These are phyloP conservation scores for Aureobasidium pullulans DNA, from an alignment of 2,329 filamentous ascomycete species.

Conservation along the genomic window DNA sequence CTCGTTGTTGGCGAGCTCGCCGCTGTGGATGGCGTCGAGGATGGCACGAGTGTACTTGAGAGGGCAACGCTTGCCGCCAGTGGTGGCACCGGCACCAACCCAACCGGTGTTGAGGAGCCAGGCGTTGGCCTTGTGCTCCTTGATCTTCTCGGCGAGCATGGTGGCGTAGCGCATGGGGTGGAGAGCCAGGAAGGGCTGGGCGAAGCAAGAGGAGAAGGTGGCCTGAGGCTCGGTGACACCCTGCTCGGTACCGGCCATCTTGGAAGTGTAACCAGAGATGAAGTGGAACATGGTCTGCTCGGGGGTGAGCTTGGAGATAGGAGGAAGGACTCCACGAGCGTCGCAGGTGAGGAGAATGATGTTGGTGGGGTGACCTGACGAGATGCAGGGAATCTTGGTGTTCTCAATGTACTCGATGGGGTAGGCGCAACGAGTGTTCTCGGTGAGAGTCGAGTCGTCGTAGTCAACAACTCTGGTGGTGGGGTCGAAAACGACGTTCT, in stretches of 20 bases:
- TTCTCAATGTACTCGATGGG: constrained; percentile 98
- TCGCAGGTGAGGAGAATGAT: constrained; percentile 98
- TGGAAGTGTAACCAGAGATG: constrained; percentile 98
- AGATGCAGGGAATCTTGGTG: constrained; percentile 96
- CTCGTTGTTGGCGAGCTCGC: constrained; percentile 84
- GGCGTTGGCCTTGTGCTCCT: constrained; percentile 87
- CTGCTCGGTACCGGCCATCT: constrained; percentile 99
- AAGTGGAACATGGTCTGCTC: constrained; percentile 99
- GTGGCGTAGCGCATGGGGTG: constrained; percentile 98
- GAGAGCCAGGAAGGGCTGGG: constrained; percentile 95
- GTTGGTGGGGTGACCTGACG: constrained; percentile 82
- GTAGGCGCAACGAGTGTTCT: constrained; percentile 98
- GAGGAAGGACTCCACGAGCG: constrained; percentile 90
- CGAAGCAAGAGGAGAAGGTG: constrained; percentile 98
- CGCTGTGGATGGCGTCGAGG: constrained; percentile 94
- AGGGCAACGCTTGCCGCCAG: constrained; percentile 91
- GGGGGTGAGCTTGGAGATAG: constrained; percentile 91
- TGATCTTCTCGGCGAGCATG: constrained; percentile 98
- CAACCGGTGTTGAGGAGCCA: constrained; percentile 98
- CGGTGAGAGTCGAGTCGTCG: constrained; percentile 87
- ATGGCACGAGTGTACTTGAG: constrained; percentile 98
- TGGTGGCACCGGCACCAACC: constrained; percentile 85
- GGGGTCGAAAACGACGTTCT: constrained; percentile 97
- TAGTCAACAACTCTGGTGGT: constrained; percentile 87
- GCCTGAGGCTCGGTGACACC: constrained; percentile 95